phyloP scores from a whole-genome alignment of 2,329 filamentous ascomycete species.

The Diplodia intermedia region DNA sequence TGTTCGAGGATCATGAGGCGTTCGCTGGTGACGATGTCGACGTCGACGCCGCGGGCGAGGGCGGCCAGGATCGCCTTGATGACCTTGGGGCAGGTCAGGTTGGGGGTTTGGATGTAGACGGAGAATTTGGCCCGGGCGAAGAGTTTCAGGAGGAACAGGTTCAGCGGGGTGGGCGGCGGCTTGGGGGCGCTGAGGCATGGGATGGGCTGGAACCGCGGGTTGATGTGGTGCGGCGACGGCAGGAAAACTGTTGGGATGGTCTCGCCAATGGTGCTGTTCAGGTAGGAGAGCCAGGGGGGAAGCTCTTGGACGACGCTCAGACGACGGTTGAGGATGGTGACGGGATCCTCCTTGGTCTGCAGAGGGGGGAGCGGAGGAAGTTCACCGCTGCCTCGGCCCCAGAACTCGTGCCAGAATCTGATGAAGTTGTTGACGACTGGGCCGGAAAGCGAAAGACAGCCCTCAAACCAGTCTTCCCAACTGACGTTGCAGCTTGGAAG shows the following conservation, averaged over 20 bases:
- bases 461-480: constrained; percentile 89
- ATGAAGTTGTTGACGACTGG: constrained; percentile 67
- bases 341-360: constrained; percentile 15
- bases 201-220: constrained; percentile 68
- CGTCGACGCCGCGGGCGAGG: constrained; percentile 69
- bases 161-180: constrained; percentile 71
- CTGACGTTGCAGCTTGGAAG: constrained; percentile 84
- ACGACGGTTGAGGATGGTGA: constrained; percentile 18
- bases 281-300: constrained; percentile 26
- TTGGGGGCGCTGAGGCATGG: constrained; percentile 57
- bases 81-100: constrained; percentile 72
- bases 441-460: constrained; percentile 71
- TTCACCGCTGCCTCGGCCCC: constrained; percentile 55
- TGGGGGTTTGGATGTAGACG: constrained; percentile 78
- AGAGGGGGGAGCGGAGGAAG: constrained; percentile 6
- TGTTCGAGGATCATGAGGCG: constrained; percentile 81
- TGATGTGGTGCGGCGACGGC: constrained; percentile 75
- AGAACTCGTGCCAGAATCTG: constrained; percentile 72
- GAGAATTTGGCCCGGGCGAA: constrained; percentile 63
- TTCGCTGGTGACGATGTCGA: constrained; percentile 71
- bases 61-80: constrained; percentile 67
- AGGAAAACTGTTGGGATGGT: constrained; percentile 67
- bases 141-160: constrained; percentile 67
- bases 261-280: constrained; percentile 4
- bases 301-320: constrained; percentile 19